Conservation (phyloP, 169 alveolate species). For the Eimeria necatrix region DNA sequence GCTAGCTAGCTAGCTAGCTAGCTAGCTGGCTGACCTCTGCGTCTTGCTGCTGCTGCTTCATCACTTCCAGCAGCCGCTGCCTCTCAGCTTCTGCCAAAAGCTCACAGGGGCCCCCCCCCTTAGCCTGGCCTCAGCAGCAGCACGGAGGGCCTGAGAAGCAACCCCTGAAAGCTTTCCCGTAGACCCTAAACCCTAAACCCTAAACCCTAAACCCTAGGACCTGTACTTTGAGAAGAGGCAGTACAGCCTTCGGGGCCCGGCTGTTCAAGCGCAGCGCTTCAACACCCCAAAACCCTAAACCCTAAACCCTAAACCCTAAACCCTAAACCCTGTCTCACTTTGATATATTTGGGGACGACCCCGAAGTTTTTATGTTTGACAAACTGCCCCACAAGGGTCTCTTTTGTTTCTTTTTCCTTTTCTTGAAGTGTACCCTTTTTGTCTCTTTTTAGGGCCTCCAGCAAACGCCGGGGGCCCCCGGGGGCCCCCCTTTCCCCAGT, state of each 20-base stretch:
- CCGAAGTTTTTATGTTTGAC: slow-evolving; percentile 10
- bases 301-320: slow-evolving; percentile 4
- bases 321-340: neutral
- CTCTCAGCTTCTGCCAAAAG: neutral
- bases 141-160: slow-evolving; percentile 1
- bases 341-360: neutral
- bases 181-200: no score
- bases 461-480: neutral
- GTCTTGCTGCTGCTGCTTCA: no score
- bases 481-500: neutral
- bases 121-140: neutral
- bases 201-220: no score
- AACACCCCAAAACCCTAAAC: no score
- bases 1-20: no score
- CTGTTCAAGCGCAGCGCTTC: no score
- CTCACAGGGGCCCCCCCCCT: no score
- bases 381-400: neutral
- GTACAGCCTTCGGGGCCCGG: no score
- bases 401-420: neutral
- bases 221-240: no score
- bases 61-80: neutral
- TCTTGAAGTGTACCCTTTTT: neutral
- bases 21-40: no score
- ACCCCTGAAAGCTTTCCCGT: no score
- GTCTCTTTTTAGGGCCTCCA: neutral